Percentiles rank a stretch among this genome's conserved stretches.
phyloP scores from a whole-genome alignment of 2,329 filamentous ascomycete genomes.

The Biscogniauxia mediterranea region DNA sequence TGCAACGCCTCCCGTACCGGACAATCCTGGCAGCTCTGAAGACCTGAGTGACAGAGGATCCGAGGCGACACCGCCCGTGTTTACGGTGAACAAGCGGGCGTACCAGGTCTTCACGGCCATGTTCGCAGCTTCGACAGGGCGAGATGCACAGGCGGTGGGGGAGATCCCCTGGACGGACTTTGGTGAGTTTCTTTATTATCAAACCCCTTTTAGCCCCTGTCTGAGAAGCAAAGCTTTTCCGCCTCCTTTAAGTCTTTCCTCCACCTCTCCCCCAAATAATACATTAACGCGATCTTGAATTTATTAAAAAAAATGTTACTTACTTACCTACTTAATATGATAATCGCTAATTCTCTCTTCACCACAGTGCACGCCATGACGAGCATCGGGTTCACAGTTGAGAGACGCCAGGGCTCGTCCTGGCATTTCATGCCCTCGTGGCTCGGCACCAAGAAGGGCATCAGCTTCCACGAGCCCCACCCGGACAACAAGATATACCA shows the following conservation, averaged over 20 bases:
- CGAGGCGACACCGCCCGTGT: background rate
- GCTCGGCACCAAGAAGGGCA: background rate
- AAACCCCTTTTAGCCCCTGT: too few relatives aligned
- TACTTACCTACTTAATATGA: too few relatives aligned
- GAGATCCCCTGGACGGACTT: background rate
- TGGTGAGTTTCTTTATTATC: too few relatives aligned
- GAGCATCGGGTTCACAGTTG: background rate
- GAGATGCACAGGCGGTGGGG: background rate
- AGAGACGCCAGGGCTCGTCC: background rate
- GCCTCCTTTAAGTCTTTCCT: too few relatives aligned
- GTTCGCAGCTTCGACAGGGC: background rate
- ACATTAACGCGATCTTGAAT: too few relatives aligned
- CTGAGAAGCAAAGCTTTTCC: too few relatives aligned
- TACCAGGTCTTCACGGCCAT: background rate
- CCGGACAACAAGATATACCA: background rate
- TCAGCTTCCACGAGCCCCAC: background rate
- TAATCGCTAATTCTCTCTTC: too few relatives aligned
- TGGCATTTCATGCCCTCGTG: background rate
- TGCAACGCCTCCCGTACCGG: too few relatives aligned
- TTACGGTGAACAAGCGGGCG: background rate
- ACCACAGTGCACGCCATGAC: background rate
- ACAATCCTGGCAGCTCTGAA: too few relatives aligned
- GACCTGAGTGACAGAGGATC: too few relatives aligned
- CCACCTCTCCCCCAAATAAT: too few relatives aligned
- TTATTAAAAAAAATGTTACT: too few relatives aligned